These are phyloP conservation scores for Botrytis cinerea DNA, from an alignment of 2,329 filamentous ascomycete genomes.

Conservation along the genomic window DNA sequence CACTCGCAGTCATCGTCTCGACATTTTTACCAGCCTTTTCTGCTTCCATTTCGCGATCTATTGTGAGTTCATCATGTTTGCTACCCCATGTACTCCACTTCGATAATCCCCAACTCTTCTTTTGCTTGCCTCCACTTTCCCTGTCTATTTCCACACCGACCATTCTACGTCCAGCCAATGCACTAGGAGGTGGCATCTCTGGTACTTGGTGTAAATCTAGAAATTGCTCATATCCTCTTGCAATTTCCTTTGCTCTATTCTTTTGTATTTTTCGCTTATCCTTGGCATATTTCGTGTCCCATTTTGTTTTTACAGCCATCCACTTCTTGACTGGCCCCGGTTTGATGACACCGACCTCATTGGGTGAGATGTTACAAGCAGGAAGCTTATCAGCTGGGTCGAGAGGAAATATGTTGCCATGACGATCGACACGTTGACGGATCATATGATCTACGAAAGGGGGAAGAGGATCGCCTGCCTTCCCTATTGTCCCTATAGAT, in stretches of 20 bases:
- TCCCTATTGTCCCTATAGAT: slow-evolving; percentile 59
- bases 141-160: slow-evolving; percentile 47
- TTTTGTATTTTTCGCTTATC: slow-evolving; percentile 73
- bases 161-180: slow-evolving; percentile 71
- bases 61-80: slow-evolving; percentile 79
- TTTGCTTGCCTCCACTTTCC: slow-evolving; percentile 54
- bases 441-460: slow-evolving; percentile 87
- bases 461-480: slow-evolving; percentile 80
- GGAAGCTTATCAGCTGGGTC: slow-evolving; percentile 64
- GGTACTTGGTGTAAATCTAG: slow-evolving; percentile 56
- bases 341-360: slow-evolving; percentile 77
- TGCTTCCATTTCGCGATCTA: slow-evolving; percentile 59
- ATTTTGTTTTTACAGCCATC: slow-evolving; percentile 71
- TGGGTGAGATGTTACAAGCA: slow-evolving; percentile 61
- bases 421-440: slow-evolving; percentile 77
- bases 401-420: slow-evolving; percentile 73
- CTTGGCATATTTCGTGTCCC: slow-evolving; percentile 71
- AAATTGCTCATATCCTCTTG: slow-evolving; percentile 66
- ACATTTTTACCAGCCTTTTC: slow-evolving; percentile 49
- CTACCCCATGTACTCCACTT: slow-evolving; percentile 88
- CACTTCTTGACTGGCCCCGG: slow-evolving; percentile 78
- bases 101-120: slow-evolving; percentile 72
- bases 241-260: slow-evolving; percentile 71
- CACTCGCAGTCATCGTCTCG: slow-evolving; percentile 42
- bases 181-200: slow-evolving; percentile 80